Percentiles rank a stretch among this genome's conserved stretches.
These are phyloP conservation scores for Nakazawaea ernobii DNA, from an alignment of 805 yeast genomes.

Conservation along the genomic window DNA sequence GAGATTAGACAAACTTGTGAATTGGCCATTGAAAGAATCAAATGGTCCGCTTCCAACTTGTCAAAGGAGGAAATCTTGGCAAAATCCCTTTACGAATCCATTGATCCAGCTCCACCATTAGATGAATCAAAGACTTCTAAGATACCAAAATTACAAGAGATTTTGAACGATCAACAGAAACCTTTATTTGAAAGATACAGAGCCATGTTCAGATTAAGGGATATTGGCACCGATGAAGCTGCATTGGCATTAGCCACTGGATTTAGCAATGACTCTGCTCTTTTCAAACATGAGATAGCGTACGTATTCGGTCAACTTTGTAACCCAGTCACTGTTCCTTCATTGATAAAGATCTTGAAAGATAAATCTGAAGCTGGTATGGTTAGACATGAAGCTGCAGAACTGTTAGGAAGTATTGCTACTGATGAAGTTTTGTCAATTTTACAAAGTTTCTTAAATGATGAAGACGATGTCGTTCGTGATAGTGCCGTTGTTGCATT, in stretches of 20 bases:
- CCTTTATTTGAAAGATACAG: conserved; percentile 93
- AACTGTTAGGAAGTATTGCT: conserved; percentile 95
- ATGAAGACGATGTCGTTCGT: conserved; percentile 84
- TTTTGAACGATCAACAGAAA: conserved; percentile 68
- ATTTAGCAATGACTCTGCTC: conserved; percentile 83
- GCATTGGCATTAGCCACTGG: conserved; percentile 89
- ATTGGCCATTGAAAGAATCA: conserved; percentile 89
- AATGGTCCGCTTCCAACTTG: conserved; percentile 77
- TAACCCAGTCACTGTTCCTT: conserved; percentile 87
- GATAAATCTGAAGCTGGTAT: conserved; percentile 84
- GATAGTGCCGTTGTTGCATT: conserved; percentile 96
- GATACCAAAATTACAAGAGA: conserved; percentile 52
- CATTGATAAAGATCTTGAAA: conserved; percentile 75
- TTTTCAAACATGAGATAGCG: conserved; percentile 96
- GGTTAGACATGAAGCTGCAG: conserved; percentile 99
- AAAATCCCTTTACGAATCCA: conserved; percentile 72
- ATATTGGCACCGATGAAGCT: conserved; percentile 89
- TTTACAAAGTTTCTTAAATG: conserved; percentile 70
- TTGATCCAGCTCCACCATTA: conserved; percentile 98
- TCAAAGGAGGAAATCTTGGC: conserved; percentile 67
- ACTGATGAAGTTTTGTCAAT: conserved; percentile 93
- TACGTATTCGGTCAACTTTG: conserved; percentile 97
- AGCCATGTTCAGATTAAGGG: conserved; percentile 97
- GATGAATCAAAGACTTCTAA: conserved; percentile 42
- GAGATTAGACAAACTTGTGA: conserved; percentile 98